Evolutionary conservation across 164 flowering plant genomes (phyloP).

Genomic region (Sextonia rubra): DNA sequence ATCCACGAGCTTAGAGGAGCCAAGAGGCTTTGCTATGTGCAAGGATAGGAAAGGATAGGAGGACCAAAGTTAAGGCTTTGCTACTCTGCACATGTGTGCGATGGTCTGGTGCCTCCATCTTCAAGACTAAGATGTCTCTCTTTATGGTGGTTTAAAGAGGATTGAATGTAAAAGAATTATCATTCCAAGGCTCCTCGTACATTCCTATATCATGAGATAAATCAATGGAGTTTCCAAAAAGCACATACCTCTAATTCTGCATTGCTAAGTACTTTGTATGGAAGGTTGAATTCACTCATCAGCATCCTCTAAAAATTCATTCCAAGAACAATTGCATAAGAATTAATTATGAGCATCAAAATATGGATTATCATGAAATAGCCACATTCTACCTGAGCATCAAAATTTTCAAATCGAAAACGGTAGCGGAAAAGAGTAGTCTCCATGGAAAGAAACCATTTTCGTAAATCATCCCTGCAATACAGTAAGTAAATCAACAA

Average conservation of each 20-base stretch:
- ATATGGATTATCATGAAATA: not conserved
- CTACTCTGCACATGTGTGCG: too few species aligned
- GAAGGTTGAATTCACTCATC: conserved; percentile 61
- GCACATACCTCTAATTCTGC: conserved; percentile 66
- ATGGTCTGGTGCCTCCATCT: too few species aligned
- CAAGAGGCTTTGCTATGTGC: too few species aligned
- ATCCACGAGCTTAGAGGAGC: too few species aligned
- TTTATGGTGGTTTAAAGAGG: too few species aligned
- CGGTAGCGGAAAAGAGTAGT: conserved; percentile 72
- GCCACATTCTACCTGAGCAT: conserved; percentile 51
- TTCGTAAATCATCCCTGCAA: conserved; percentile 77
- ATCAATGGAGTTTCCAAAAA: not conserved
- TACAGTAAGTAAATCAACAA: not conserved
- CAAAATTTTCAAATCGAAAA: conserved; percentile 40
- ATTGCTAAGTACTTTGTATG: conserved; percentile 56
- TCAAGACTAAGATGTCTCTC: too few species aligned
- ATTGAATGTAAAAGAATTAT: too few species aligned
- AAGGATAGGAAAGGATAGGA: too few species aligned
- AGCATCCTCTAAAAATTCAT: conserved; percentile 40
- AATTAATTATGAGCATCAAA: not conserved
- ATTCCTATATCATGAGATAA: not conserved
- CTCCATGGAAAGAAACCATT: conserved; percentile 90
- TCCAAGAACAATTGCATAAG: not conserved
- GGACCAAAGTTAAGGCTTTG: too few species aligned
- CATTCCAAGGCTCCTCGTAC: too few species aligned